Conservation (phyloP, 208 protist species). For the Angomonas deanei region DNA sequence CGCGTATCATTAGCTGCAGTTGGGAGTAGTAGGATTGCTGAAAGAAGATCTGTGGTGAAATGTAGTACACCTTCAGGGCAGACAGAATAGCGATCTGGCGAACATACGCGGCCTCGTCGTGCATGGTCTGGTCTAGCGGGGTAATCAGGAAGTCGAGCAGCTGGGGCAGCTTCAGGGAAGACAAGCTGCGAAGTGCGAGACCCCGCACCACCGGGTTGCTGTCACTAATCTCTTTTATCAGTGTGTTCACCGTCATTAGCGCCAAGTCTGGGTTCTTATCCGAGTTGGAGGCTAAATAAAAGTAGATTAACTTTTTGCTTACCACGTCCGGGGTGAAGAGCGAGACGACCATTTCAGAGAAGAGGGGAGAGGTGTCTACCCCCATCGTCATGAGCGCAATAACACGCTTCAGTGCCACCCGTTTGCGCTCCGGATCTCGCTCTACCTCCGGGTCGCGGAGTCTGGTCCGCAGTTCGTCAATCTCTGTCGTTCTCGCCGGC, state of each 20-base stretch:
- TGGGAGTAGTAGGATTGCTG: conserved; percentile 35
- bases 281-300: conserved; percentile 93
- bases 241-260: conserved; percentile 94
- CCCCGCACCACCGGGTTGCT: conserved; percentile 93
- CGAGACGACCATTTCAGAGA: conserved; percentile 90
- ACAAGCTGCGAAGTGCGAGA: conserved; percentile 91
- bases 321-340: conserved; percentile 91
- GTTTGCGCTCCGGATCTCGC: conserved; percentile 37
- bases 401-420: conserved; percentile 84
- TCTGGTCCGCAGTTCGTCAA: conserved; percentile 30
- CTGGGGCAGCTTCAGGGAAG: conserved; percentile 67
- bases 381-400: conserved; percentile 96
- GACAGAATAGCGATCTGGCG: conserved; percentile 90
- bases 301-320: conserved; percentile 97
- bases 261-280: conserved; percentile 87
- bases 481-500: conserved; percentile 15
- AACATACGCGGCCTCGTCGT: conserved; percentile 91
- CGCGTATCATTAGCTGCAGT: conserved; percentile 56
- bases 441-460: conserved; percentile 38
- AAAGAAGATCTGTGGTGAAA: conserved; percentile 57
- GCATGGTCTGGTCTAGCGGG: conserved; percentile 58
- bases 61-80: conserved; percentile 70
- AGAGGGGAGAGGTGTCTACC: conserved; percentile 92
- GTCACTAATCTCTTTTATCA: conserved; percentile 91
- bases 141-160: conserved; percentile 80